A percentile compares a stretch with the other conserved stretches of the same genome.
Conservation (phyloP, 768 basidiomycete species). For the Russula ochroleuca region DNA sequence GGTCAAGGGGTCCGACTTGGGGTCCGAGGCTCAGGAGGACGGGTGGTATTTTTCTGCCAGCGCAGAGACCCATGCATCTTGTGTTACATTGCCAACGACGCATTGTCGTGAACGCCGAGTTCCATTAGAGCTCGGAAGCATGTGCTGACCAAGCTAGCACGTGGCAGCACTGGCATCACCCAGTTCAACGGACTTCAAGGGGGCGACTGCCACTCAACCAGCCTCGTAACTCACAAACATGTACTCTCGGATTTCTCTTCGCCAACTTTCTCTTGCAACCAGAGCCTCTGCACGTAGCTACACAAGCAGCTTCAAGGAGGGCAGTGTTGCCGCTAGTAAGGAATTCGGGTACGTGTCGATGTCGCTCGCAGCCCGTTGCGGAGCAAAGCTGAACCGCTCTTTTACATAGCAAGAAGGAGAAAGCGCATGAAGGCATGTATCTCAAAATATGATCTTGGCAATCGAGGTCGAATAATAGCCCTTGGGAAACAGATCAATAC, state of each 20-base stretch:
- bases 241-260: constrained; percentile 41
- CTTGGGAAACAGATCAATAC: constrained; percentile 51
- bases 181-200: neutral
- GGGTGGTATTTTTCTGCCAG: neutral
- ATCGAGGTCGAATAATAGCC: constrained; percentile 8
- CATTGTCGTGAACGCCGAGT: too few species aligned
- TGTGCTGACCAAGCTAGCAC: neutral
- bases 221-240: constrained; percentile 34
- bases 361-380: constrained; percentile 17
- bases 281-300: constrained; percentile 33
- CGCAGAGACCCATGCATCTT: neutral
- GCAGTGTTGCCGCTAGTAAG: constrained; percentile 56
- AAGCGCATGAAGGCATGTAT: constrained; percentile 57
- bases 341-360: constrained; percentile 51
- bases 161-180: neutral
- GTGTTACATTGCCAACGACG: too few species aligned
- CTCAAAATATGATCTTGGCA: constrained; percentile 1
- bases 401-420: constrained; percentile 59
- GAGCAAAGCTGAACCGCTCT: neutral
- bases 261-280: constrained; percentile 41
- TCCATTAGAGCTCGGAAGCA: too few species aligned
- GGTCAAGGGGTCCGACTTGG: too few species aligned
- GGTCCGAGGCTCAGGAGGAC: neutral
- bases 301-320: constrained; percentile 45
- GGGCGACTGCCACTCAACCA: constrained; percentile 6